A percentile compares a stretch with the other conserved stretches of the same genome.
These are phyloP conservation scores for Xylaria longipes DNA, from an alignment of 495 filamentous ascomycete genomes.

Conservation along the genomic window DNA sequence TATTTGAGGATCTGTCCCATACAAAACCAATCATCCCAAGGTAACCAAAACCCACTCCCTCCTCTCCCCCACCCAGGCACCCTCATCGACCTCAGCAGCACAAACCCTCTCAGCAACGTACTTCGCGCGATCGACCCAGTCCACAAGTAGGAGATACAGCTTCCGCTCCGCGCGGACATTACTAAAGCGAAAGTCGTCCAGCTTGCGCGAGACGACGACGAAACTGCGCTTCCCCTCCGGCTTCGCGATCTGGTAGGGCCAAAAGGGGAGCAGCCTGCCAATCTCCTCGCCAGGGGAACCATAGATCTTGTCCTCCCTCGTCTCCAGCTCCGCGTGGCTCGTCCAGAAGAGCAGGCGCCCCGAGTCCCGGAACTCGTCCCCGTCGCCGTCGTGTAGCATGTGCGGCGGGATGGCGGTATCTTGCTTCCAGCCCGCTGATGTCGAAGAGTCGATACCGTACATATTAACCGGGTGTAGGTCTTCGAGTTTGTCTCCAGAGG, in stretches of 20 bases:
- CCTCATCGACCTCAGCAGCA: conserved; percentile 1
- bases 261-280: not conserved
- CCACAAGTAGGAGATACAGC: not conserved
- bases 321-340: conserved; percentile 24
- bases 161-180: not conserved
- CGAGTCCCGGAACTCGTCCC: conserved; percentile 26
- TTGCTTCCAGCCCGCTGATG: not conserved
- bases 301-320: conserved; percentile 20
- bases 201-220: conserved; percentile 7
- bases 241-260: conserved; percentile 17
- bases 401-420: not conserved
- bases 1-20: not conserved
- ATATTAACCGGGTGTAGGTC: not conserved
- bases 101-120: not conserved
- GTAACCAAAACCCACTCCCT: conserved; percentile 2
- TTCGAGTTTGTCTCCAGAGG: not conserved
- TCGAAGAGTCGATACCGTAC: not conserved
- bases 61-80: not conserved
- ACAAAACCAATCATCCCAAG: not conserved
- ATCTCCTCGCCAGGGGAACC: not conserved
- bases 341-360: conserved; percentile 30
- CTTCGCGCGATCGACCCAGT: not conserved
- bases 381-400: conserved; percentile 4
- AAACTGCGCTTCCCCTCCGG: conserved; percentile 16
- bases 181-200: conserved; percentile 21